Conservation (phyloP, 306 rosid species). For the Cicer arietinum region DNA sequence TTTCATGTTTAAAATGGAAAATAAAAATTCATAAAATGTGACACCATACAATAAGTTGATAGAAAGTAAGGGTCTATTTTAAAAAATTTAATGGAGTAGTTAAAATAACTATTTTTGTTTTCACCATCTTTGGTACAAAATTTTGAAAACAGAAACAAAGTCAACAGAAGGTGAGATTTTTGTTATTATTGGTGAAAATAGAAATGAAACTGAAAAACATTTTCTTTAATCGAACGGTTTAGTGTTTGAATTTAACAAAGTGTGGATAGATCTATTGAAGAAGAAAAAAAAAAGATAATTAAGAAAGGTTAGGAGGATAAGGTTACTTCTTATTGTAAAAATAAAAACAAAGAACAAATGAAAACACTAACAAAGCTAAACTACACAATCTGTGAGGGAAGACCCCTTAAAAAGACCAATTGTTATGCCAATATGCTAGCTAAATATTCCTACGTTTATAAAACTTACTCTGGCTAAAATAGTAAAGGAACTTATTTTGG, state of each 20-base stretch:
- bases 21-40: not conserved
- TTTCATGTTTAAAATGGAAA: constrained; percentile 21
- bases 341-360: constrained; percentile 12
- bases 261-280: constrained; percentile 1
- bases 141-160: not conserved
- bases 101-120: constrained; percentile 9
- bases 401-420: constrained; percentile 14
- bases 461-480: constrained; percentile 7
- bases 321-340: not conserved
- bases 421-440: constrained; percentile 19
- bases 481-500: constrained; percentile 12
- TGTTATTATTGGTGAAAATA: not conserved
- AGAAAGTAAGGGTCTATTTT: not conserved
- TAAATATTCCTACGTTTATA: constrained; percentile 5
- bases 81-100: not conserved
- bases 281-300: not conserved
- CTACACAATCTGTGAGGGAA: constrained; percentile 13
- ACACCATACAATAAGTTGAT: constrained; percentile 20
- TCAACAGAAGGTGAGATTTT: not conserved
- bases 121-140: not conserved
- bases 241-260: constrained; percentile 20
- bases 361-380: not conserved
- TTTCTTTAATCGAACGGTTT: not conserved
- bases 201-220: not conserved
- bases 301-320: constrained; percentile 5